These are phyloP conservation scores for Aureobasidium melanogenum DNA, from an alignment of 2,329 filamentous ascomycete species.

Conservation along the genomic window DNA sequence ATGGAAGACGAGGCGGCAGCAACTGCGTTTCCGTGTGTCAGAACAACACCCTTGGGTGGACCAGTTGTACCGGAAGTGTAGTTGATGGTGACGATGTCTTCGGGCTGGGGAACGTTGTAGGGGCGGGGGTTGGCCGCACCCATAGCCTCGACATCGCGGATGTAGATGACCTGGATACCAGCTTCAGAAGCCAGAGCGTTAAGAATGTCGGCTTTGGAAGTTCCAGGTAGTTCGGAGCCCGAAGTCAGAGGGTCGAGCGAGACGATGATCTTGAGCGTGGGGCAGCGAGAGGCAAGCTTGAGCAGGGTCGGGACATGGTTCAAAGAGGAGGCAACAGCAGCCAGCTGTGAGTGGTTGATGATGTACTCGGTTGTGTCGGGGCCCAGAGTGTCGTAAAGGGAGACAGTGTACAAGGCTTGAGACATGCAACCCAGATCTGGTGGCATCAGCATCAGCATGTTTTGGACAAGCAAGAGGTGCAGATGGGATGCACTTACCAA, in stretches of 20 bases:
- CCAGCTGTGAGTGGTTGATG: slow-evolving; percentile 76
- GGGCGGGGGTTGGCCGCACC: slow-evolving; percentile 62
- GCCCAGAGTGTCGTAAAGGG: slow-evolving; percentile 91
- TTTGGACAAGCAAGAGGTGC: neutral
- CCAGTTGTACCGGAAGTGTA: slow-evolving; percentile 84
- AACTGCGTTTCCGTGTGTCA: slow-evolving; percentile 75
- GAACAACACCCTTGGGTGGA: slow-evolving; percentile 70
- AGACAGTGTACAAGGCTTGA: slow-evolving; percentile 81
- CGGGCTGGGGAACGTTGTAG: slow-evolving; percentile 60
- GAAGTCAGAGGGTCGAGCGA: slow-evolving; percentile 74
- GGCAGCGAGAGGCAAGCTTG: slow-evolving; percentile 68
- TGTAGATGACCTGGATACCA: slow-evolving; percentile 70
- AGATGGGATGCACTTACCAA: slow-evolving; percentile 40
- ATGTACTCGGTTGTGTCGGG: slow-evolving; percentile 91
- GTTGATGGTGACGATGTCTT: slow-evolving; percentile 82
- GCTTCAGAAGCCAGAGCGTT: slow-evolving; percentile 63
- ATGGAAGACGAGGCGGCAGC: slow-evolving; percentile 59
- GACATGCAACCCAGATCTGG: slow-evolving; percentile 78
- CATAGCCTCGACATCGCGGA: slow-evolving; percentile 72
- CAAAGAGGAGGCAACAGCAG: slow-evolving; percentile 68
- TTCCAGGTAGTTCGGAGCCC: slow-evolving; percentile 60
- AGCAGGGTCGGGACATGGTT: slow-evolving; percentile 73
- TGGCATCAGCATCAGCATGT: neutral
- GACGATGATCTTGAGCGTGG: slow-evolving; percentile 77
- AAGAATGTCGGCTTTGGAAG: slow-evolving; percentile 72